These are phyloP conservation scores for Astragalus glycyphyllos DNA, from an alignment of 306 rosid genomes.

Conservation along the genomic window DNA sequence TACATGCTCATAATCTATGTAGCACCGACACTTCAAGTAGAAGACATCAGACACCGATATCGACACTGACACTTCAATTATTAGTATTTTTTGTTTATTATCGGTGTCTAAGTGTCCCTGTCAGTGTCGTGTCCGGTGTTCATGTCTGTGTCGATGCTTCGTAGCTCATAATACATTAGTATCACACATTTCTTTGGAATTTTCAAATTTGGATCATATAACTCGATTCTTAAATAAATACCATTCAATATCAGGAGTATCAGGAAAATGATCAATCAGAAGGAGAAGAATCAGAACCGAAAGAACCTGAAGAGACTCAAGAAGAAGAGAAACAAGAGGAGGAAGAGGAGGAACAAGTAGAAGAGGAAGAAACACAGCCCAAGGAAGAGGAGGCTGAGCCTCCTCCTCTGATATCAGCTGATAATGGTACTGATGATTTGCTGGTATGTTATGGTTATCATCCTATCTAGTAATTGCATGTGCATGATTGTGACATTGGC, in stretches of 20 bases:
- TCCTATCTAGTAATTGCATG: background rate
- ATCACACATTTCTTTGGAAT: background rate
- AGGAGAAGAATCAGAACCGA: slow-evolving; percentile 55
- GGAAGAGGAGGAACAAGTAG: slow-evolving; percentile 49
- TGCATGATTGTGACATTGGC: background rate
- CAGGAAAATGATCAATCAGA: slow-evolving; percentile 55
- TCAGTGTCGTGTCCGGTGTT: too few species aligned
- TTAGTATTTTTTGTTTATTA: too few species aligned
- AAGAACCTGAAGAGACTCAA: slow-evolving; percentile 54
- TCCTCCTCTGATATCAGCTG: slow-evolving; percentile 75
- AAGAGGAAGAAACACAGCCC: slow-evolving; percentile 53
- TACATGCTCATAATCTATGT: too few species aligned
- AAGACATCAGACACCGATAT: too few species aligned
- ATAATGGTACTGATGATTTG: slow-evolving; percentile 60
- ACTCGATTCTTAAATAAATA: slow-evolving; percentile 6
- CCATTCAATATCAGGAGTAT: slow-evolving; percentile 60
- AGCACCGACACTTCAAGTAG: too few species aligned
- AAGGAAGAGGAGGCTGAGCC: slow-evolving; percentile 61
- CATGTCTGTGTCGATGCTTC: too few species aligned
- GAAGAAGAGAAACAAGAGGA: slow-evolving; percentile 59
- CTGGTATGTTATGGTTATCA: slow-evolving; percentile 55
- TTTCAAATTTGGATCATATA: too few species aligned
- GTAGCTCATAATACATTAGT: too few species aligned
- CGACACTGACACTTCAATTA: too few species aligned
- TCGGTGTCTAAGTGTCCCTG: too few species aligned